Percentiles rank a stretch among this genome's conserved stretches.
phyloP scores from a whole-genome alignment of 495 filamentous ascomycete species.

The Pyrenula aspistea region DNA sequence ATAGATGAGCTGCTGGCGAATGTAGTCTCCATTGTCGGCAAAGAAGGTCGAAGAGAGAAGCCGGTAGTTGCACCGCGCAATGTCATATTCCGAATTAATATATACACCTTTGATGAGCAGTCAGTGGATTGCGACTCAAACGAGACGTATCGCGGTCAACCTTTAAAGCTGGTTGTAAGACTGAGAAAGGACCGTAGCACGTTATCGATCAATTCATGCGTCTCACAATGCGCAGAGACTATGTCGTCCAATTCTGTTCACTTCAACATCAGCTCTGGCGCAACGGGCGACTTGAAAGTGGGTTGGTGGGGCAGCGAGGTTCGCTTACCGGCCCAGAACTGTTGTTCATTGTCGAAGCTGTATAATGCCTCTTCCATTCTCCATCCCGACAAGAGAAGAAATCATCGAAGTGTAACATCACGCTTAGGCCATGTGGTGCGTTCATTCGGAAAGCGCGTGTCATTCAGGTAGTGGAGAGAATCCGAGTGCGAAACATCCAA shows the following conservation, averaged over 20 bases:
- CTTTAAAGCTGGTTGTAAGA: slow-evolving; percentile 65
- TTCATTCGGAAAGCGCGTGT: not conserved
- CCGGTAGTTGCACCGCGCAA: slow-evolving; percentile 72
- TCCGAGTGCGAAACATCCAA: not conserved
- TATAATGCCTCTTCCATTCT: slow-evolving; percentile 54
- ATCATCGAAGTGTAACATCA: not conserved
- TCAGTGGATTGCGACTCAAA: not conserved
- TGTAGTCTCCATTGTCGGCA: slow-evolving; percentile 62
- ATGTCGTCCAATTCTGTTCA: slow-evolving; percentile 68
- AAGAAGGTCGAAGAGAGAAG: slow-evolving; percentile 71
- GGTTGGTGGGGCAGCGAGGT: slow-evolving; percentile 6
- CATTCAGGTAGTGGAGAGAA: not conserved
- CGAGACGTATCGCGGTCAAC: not conserved
- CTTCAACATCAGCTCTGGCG: not conserved
- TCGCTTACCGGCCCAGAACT: slow-evolving; percentile 90
- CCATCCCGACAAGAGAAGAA: not conserved
- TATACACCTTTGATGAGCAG: slow-evolving; percentile 51
- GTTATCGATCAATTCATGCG: slow-evolving; percentile 75
- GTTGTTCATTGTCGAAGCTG: slow-evolving; percentile 69
- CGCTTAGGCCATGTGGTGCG: not conserved
- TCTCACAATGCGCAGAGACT: slow-evolving; percentile 56
- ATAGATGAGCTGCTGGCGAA: slow-evolving; percentile 87
- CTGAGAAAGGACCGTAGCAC: slow-evolving; percentile 71
- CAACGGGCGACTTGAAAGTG: slow-evolving; percentile 4
- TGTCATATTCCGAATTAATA: slow-evolving; percentile 71